These are phyloP conservation scores for Termitomyces sp. DNA, from an alignment of 768 basidiomycete species.

Conservation along the genomic window DNA sequence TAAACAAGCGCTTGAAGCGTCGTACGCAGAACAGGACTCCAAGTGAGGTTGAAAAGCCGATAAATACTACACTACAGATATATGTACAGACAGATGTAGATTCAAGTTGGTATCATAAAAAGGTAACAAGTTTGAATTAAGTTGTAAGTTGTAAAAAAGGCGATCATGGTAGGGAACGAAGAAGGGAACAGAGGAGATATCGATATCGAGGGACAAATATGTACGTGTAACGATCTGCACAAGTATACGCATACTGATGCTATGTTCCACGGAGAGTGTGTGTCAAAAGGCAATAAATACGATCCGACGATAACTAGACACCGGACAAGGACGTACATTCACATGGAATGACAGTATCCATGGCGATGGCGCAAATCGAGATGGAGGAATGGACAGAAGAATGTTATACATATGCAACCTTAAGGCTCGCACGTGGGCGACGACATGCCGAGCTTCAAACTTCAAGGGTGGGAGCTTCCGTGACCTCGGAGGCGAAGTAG, in stretches of 20 bases:
- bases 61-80: background rate
- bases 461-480: background rate
- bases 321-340: background rate
- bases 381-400: background rate
- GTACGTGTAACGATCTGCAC: background rate
- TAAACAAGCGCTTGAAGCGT: background rate
- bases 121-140: background rate
- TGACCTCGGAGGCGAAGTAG: background rate
- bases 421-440: background rate
- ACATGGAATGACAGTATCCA: background rate
- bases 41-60: background rate
- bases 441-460: background rate
- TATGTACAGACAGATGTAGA: background rate
- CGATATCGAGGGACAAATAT: background rate
- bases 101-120: background rate
- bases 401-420: background rate
- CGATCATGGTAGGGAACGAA: background rate
- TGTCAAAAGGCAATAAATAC: background rate
- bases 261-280: too few relatives aligned
- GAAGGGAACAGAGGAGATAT: background rate
- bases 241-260: background rate
- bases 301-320: background rate
- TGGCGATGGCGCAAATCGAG: background rate
- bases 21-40: background rate
- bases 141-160: background rate